These are phyloP conservation scores for Lipomyces kockii DNA, from an alignment of 805 yeast species.

Conservation along the genomic window DNA sequence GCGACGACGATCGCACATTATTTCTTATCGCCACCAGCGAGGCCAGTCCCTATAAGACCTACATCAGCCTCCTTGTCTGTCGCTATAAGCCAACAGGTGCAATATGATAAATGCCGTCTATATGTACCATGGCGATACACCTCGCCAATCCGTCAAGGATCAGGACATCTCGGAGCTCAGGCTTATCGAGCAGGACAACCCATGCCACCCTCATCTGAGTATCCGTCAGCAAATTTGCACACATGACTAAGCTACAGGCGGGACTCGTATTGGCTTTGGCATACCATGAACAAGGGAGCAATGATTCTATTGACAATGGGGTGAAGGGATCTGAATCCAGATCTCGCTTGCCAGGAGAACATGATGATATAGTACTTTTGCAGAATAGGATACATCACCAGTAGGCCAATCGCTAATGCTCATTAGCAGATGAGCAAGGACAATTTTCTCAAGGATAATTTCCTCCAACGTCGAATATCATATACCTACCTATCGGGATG, in stretches of 20 bases:
- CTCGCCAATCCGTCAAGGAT: conserved; percentile 63
- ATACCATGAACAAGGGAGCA: too few species aligned
- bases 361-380: too few species aligned
- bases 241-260: not conserved
- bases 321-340: too few species aligned
- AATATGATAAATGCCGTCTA: not conserved
- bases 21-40: conserved; percentile 57
- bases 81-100: not conserved
- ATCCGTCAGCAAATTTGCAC: not conserved
- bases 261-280: too few species aligned
- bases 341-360: too few species aligned
- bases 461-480: too few species aligned
- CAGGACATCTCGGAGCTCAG: conserved; percentile 58
- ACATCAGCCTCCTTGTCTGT: not conserved
- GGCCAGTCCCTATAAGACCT: conserved; percentile 49
- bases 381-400: too few species aligned
- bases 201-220: conserved; percentile 53
- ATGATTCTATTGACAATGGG: too few species aligned
- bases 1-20: conserved; percentile 57
- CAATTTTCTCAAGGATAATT: too few species aligned
- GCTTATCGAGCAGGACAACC: conserved; percentile 54
- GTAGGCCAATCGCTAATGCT: too few species aligned
- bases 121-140: conserved; percentile 58
- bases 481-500: too few species aligned
- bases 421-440: too few species aligned